Conservation (phyloP, 202 grass and related monocot genomes). For the Zoysia matrella region DNA sequence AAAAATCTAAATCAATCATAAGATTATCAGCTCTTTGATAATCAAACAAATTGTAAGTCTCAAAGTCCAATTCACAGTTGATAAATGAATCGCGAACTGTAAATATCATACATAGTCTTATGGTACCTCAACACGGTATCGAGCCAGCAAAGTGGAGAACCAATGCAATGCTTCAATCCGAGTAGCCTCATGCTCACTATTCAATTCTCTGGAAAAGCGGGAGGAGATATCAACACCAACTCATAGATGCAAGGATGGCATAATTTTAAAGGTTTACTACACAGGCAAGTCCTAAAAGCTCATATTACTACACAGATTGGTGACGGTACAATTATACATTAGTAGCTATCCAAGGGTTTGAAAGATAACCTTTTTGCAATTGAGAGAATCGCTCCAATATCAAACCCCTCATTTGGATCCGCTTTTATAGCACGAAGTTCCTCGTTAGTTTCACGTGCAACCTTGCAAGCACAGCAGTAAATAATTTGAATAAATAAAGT, state of each 20-base stretch:
- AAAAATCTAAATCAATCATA: conserved; percentile 46
- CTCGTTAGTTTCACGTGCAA: conserved; percentile 98
- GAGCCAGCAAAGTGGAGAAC: conserved; percentile 75
- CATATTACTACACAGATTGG: conserved; percentile 1
- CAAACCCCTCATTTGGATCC: conserved; percentile 91
- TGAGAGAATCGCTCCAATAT: conserved; percentile 82
- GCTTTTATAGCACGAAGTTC: conserved; percentile 90
- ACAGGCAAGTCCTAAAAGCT: not conserved
- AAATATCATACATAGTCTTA: conserved; percentile 6
- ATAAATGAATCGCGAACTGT: conserved; percentile 2
- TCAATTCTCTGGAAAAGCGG: conserved; percentile 80
- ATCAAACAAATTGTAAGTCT: conserved; percentile 32
- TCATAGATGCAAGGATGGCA: not conserved
- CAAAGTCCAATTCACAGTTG: conserved; percentile 27
- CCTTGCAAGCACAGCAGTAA: conserved; percentile 52
- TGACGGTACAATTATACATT: conserved; percentile 2
- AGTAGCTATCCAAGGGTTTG: not conserved
- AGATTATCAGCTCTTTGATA: not conserved
- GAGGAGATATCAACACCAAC: conserved; percentile 14
- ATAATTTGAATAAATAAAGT: not conserved
- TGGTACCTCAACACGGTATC: conserved; percentile 81
- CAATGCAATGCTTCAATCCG: conserved; percentile 93
- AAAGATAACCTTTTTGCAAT: conserved; percentile 83
- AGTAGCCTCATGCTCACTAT: conserved; percentile 85
- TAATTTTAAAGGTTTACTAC: conserved; percentile 23